A percentile compares a stretch with the other conserved stretches of the same genome.
Conservation (phyloP, 73 alveolate species). For the Paramecium octaurelia region DNA sequence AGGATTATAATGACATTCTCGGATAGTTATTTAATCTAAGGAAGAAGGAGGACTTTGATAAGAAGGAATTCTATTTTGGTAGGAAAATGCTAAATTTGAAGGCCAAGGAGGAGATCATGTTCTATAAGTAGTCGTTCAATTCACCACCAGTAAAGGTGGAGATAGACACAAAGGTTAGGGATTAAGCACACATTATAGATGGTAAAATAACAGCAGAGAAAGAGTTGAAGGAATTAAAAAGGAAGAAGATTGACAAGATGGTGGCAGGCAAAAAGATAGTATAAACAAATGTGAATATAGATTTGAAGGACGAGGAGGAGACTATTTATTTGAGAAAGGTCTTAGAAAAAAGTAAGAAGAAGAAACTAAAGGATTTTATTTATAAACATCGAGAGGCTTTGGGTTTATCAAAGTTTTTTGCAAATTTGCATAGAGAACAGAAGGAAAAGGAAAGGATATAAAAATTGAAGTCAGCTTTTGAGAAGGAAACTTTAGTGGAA, state of each 20-base stretch:
- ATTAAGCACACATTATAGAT: constrained; percentile 29
- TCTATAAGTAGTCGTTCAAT: neutral
- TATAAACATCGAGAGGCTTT: constrained; percentile 12
- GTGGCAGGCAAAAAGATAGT: constrained; percentile 45
- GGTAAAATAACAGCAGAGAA: constrained; percentile 13
- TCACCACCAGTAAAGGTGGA: neutral
- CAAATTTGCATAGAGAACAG: neutral
- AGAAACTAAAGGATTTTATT: constrained; percentile 31
- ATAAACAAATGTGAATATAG: neutral
- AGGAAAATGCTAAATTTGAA: constrained; percentile 32
- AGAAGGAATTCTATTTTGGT: constrained; percentile 16
- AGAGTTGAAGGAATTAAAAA: neutral
- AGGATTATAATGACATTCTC: neutral
- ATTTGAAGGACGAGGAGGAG: constrained; percentile 12
- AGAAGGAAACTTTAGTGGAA: neutral
- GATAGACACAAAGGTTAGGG: constrained; percentile 8
- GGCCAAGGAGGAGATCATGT: constrained; percentile 6
- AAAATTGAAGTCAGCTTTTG: neutral
- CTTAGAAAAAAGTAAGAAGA: constrained; percentile 25
- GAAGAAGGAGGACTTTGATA: constrained; percentile 39
- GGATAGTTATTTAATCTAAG: neutral
- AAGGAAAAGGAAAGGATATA: constrained; percentile 12
- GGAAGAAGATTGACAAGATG: constrained; percentile 39
- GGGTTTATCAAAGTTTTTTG: constrained; percentile 3
- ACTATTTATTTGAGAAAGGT: constrained; percentile 26